Conservation (phyloP, 208 protist genomes). For the Wallacemonas collosoma region DNA sequence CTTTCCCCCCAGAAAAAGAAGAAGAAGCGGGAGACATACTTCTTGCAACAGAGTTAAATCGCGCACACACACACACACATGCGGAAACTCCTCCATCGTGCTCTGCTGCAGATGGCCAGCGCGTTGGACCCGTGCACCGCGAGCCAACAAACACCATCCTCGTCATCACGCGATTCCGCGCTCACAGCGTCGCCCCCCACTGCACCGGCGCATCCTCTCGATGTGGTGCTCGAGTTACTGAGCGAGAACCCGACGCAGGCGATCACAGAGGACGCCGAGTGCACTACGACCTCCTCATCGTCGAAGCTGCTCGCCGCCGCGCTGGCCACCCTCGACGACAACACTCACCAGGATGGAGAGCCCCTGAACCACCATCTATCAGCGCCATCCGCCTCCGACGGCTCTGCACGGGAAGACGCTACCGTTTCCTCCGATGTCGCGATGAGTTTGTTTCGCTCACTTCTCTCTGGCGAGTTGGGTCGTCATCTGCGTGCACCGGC, state of each 20-base stretch:
- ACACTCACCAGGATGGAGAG: no score
- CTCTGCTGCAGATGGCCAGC: background rate
- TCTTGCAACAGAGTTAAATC: no score
- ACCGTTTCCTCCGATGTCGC: background rate
- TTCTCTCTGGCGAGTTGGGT: background rate
- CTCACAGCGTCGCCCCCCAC: background rate
- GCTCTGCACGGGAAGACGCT: no score
- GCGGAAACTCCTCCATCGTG: background rate
- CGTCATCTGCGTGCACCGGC: background rate
- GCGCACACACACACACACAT: background rate
- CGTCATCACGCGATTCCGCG: no score
- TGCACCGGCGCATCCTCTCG: background rate
- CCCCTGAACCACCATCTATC: no score
- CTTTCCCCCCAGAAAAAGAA: no score
- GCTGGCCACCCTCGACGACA: background rate
- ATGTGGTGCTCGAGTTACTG: background rate
- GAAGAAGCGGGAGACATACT: no score
- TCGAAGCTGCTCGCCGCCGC: conserved; percentile 14
- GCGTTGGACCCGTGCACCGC: background rate
- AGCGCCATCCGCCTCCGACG: no score
- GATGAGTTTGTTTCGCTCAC: background rate
- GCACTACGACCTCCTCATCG: background rate
- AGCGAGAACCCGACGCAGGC: no score
- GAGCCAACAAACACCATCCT: no score
- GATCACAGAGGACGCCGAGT: no score